Percentiles rank a stretch among this genome's conserved stretches.
Evolutionary conservation across 768 basidiomycete genomes (phyloP).

Genomic region (Strobilomyces confusus): DNA sequence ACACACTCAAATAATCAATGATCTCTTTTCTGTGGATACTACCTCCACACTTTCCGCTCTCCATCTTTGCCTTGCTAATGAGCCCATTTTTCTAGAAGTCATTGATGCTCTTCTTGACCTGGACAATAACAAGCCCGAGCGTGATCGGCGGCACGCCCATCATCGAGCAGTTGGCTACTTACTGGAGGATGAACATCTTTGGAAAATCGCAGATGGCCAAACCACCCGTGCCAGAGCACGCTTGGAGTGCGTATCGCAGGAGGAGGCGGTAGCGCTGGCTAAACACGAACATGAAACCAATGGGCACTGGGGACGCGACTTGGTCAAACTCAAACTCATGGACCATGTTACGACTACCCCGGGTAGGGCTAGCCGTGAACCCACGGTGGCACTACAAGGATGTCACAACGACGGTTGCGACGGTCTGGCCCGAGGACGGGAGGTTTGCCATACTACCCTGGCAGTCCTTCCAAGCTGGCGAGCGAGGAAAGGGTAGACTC

Average conservation of each 20-base stretch:
- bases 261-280: slow-evolving; percentile 2
- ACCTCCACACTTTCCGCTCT: not conserved
- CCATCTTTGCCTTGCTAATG: not conserved
- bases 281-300: not conserved
- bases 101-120: not conserved
- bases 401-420: no score
- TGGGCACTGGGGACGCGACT: slow-evolving; percentile 10
- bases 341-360: no score
- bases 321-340: not conserved
- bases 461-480: no score
- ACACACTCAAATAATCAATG: not conserved
- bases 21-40: not conserved
- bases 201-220: slow-evolving; percentile 8
- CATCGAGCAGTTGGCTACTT: slow-evolving; percentile 8
- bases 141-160: not conserved
- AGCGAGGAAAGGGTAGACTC: no score
- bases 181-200: slow-evolving; percentile 19
- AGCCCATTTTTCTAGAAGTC: not conserved
- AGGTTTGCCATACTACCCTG: no score
- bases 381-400: no score
- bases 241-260: not conserved
- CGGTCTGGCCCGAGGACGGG: no score
- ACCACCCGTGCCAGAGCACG: not conserved
- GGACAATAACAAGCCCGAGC: not conserved
- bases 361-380: no score